phyloP scores from a whole-genome alignment of 148 eudicot genomes.

The Cornus florida region DNA sequence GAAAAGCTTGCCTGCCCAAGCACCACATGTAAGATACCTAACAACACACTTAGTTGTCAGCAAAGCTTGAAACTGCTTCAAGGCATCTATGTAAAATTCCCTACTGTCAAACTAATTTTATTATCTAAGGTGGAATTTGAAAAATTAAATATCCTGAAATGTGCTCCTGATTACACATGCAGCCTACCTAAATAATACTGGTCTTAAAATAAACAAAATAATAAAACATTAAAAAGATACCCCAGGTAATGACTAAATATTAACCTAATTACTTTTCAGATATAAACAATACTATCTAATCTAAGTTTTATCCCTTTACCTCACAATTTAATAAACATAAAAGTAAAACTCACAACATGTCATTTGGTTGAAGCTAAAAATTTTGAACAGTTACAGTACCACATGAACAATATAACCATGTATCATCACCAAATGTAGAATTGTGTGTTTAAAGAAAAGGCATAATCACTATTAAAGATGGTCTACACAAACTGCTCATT shows the following conservation, averaged over 20 bases:
- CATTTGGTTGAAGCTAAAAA: not conserved
- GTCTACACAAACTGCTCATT: not conserved
- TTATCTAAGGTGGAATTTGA: too few relatives aligned
- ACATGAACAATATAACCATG: not conserved
- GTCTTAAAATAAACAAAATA: not conserved
- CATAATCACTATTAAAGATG: not conserved
- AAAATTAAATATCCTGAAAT: not conserved
- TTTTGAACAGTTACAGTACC: not conserved
- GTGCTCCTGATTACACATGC: not conserved
- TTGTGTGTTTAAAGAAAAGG: not conserved
- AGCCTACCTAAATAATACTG: too few relatives aligned
- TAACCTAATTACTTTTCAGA: not conserved
- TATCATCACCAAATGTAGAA: not conserved
- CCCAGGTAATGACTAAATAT: not conserved
- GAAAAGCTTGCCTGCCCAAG: conserved; percentile 96
- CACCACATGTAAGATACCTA: conserved; percentile 89
- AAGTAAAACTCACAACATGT: not conserved
- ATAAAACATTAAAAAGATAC: not conserved
- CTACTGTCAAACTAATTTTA: not conserved
- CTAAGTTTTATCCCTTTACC: not conserved
- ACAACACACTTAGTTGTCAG: conserved; percentile 11
- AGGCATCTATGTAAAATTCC: not conserved
- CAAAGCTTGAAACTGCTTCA: not conserved
- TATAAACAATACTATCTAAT: not conserved
- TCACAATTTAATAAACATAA: not conserved